Conservation (phyloP, 768 basidiomycete species). For the Termitomyces sp. region DNA sequence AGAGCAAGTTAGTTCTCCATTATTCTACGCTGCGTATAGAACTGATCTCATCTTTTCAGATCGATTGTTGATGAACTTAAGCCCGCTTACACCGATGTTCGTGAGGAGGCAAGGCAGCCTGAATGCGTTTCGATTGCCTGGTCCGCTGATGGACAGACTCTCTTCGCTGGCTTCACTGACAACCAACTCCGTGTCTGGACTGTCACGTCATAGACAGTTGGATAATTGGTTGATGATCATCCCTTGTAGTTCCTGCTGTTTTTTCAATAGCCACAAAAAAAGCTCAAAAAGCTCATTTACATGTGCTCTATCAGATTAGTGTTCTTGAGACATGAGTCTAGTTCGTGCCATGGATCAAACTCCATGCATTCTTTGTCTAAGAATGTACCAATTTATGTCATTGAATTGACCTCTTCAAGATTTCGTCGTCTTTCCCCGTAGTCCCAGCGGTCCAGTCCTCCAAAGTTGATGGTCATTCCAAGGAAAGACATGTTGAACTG, state of each 20-base stretch:
- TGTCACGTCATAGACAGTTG: constrained; percentile 57
- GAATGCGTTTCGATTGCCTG: constrained; percentile 97
- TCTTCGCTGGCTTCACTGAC: constrained; percentile 97
- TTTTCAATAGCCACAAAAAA: constrained; percentile 22
- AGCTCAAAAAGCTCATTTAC: constrained; percentile 26
- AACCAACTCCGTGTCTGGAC: constrained; percentile 92
- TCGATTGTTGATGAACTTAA: constrained; percentile 99
- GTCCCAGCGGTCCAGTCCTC: constrained; percentile 75
- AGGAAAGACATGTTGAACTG: constrained; percentile 62
- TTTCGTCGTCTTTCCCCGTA: constrained; percentile 60
- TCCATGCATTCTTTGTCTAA: neutral
- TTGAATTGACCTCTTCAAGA: constrained; percentile 44
- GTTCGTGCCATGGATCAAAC: neutral
- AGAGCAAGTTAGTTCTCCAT: constrained; percentile 82
- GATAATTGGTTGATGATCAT: constrained; percentile 17
- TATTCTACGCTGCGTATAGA: neutral
- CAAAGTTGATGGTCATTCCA: constrained; percentile 70
- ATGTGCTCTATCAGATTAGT: constrained; percentile 6
- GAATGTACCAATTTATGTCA: neutral
- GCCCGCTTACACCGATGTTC: constrained; percentile 83
- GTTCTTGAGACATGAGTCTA: neutral
- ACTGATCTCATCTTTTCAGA: no score
- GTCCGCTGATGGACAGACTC: constrained; percentile 96
- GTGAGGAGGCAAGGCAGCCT: constrained; percentile 70
- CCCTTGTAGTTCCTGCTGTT: constrained; percentile 19